Base-by-base conservation (phyloP, 306 rosid genomes). In the Begonia fuchsioides region DNA sequence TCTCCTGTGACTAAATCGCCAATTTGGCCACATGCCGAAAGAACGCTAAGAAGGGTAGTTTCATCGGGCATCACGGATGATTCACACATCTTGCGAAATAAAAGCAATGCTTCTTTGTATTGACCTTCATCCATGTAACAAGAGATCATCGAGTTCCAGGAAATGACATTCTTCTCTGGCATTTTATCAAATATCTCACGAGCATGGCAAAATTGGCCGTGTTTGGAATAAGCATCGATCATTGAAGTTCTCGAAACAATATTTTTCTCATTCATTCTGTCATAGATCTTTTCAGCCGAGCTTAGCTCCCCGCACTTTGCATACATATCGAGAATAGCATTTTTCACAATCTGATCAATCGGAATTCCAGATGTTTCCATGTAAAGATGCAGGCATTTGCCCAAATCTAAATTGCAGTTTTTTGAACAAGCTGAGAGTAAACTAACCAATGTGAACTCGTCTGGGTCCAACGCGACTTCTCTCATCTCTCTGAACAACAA, bases 91-190 rank as follows among this genome's bases (percentile, higher is more conserved):
- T 53, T 72, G 43, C 16, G 32, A 65, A 78, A 81, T 16, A 81
- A 76, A 50, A 68, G 73, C 59, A 81, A 18, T 12, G 87, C 87
- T 53, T 76, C 82, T 12, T 48, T 46, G 62, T 62, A 60, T 11
- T 12, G 70, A 19, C 93, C 87, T 55, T 71, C 76, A 60, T 53
- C 74, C 38, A 78, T 78, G 73, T 66, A 72, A 47, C 76, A 73
- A 1, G 75, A 68, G 35, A 85, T 85, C 53, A 85, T 68, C 14
- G 93, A 72, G 60, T 81, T 81, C 95, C 95, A 85, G 13, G 93
- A 75, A 59, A 85, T 72, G 55, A 65, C 93, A 51, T 85, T 85
- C 62, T 81, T 71, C 56, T 50, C 52, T 0, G 80, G 82, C 83
- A 78, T 76, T 65, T 67, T 65, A 50, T 76, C 56, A 47, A 85